phyloP scores from a whole-genome alignment of 2,329 filamentous ascomycete species.

The Dendrostoma leiphaemia region DNA sequence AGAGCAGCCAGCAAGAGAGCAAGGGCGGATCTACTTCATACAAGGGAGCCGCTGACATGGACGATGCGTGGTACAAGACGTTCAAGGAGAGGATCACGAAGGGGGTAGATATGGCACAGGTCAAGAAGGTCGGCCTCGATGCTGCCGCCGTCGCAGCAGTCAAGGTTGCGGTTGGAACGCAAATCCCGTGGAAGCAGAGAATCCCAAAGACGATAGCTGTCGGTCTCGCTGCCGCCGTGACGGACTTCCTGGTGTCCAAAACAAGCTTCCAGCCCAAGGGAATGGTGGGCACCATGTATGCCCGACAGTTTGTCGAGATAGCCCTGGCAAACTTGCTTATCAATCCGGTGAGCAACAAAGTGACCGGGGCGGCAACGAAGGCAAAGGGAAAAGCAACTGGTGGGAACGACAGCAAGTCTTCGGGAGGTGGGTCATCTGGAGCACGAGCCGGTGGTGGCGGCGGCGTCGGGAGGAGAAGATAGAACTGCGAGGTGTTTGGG shows the following conservation, averaged over 20 bases:
- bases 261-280: constrained; percentile 13
- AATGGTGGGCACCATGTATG: constrained; percentile 15
- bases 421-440: no score
- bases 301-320: constrained; percentile 15
- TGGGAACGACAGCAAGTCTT: background rate
- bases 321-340: constrained; percentile 14
- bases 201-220: constrained; percentile 14
- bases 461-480: background rate
- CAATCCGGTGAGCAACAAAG: constrained; percentile 14
- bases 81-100: constrained; percentile 12
- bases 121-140: constrained; percentile 15
- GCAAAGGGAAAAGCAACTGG: background rate
- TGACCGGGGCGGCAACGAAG: constrained; percentile 4
- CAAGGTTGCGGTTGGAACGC: constrained; percentile 17
- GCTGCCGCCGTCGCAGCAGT: constrained; percentile 16
- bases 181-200: constrained; percentile 17
- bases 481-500: no score
- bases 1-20: background rate
- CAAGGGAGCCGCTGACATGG: constrained; percentile 7
- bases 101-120: constrained; percentile 13
- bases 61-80: constrained; percentile 11
- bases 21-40: constrained; percentile 1
- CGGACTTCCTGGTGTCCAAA: constrained; percentile 16
- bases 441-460: no score
- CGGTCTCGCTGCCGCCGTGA: constrained; percentile 13